Base-by-base conservation (phyloP, 306 rosid species). In the Leucaena leucocephala region DNA sequence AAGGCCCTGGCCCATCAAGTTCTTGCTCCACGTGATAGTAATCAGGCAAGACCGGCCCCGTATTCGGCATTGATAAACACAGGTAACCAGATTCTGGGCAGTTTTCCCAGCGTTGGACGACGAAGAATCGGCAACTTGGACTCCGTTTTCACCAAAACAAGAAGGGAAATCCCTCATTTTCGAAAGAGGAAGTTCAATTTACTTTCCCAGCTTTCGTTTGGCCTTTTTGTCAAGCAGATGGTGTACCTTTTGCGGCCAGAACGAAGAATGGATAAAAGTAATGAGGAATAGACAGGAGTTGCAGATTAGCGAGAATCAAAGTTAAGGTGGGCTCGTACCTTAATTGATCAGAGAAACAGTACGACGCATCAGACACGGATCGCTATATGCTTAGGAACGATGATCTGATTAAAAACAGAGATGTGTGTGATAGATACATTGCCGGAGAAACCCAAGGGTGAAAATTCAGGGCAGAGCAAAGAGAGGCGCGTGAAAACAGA, bases 111-210 rank as follows among this genome's bases (percentile, higher is more conserved):
- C 43, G 84, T 75, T 88, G 9, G 98, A 94, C 4, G 97, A 89
- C 3, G 98, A 91, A 72, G 92, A 95, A 89, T 95, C 99, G 1
- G 97, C 93, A 34, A 95, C 88, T 75, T 95, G 99, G 79, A 95
- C 97, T 8, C 97, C 99, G 75, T 87, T 93, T 80, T 95, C 99
- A n/a, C 99, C 98, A 82, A 95, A 95, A 82, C 99, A 95, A 78
- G 94, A 91, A 61, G 99, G 97, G 72, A 95, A 95, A 88, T 95
- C 98, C 84, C 90, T 93, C 99, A 95, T 95, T 70, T 85, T 84
- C 81, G 8, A 39, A 63, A 68, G 75, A 54, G 42, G 62, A 65
- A 66, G 78, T 81, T 77, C 82, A 83, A 83, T 35, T 75, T 36
- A 84, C 81, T 46, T 70, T 77, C 66, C 57, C 21, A 84, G 17